Evolutionary conservation across 192 early-diverging fungal species (phyloP).

Genomic region (Anaeromyces robustus): DNA sequence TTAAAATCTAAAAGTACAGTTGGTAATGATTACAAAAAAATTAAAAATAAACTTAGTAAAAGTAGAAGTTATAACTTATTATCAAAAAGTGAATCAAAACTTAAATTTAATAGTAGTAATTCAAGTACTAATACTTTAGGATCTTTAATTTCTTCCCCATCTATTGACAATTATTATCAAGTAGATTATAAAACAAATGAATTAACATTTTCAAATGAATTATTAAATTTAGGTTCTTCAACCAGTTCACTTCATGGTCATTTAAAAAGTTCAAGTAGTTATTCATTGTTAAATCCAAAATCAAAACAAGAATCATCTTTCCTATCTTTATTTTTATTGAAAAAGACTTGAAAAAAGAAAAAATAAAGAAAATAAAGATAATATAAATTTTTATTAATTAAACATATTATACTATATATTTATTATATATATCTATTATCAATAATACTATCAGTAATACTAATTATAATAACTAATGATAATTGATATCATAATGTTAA

Average conservation of each 20-base stretch:
- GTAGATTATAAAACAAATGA: neutral
- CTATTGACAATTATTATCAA: neutral
- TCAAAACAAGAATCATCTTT: neutral
- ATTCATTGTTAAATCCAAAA: neutral
- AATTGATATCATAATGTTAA: too few relatives aligned
- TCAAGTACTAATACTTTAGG: neutral
- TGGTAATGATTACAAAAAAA: neutral
- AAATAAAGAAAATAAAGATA: too few relatives aligned
- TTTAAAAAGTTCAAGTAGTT: neutral
- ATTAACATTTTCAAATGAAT: neutral
- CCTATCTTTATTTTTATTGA: neutral
- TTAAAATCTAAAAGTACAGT: neutral
- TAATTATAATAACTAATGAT: too few relatives aligned
- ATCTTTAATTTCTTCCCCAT: neutral
- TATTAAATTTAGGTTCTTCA: neutral
- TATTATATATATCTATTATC: too few relatives aligned
- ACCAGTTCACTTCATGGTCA: neutral
- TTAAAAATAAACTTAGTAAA: neutral
- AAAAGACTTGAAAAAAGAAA: neutral
- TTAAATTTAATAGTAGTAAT: neutral
- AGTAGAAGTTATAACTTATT: neutral
- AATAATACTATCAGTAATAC: too few relatives aligned
- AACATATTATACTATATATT: too few relatives aligned
- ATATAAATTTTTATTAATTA: too few relatives aligned
- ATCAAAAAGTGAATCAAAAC: neutral